Evolutionary conservation across 495 filamentous ascomycete genomes (phyloP).

Genomic region (Aspergillus campestris): DNA sequence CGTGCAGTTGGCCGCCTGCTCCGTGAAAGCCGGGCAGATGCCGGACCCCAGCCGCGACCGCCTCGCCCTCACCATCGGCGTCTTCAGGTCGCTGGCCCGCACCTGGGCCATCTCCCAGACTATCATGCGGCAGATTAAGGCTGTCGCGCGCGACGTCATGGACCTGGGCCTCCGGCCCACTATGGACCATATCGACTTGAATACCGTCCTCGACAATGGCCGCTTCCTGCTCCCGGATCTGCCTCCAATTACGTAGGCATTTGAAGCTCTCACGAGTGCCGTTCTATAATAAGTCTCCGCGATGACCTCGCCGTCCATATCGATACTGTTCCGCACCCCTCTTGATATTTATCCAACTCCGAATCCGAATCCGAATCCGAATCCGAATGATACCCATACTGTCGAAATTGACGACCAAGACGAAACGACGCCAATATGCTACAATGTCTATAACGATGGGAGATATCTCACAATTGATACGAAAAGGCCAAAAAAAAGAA

Average conservation of each 20-base stretch:
- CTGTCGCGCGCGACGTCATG: slow-evolving; percentile 40
- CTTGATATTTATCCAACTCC: no score
- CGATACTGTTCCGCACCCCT: neutral
- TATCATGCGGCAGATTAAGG: slow-evolving; percentile 64
- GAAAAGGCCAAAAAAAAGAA: no score
- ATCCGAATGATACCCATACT: no score
- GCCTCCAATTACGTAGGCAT: no score
- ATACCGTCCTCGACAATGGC: slow-evolving; percentile 27
- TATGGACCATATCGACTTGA: slow-evolving; percentile 36
- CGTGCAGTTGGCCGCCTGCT: slow-evolving; percentile 54
- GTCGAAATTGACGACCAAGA: no score
- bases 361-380: no score
- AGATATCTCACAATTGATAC: no score
- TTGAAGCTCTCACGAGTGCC: no score
- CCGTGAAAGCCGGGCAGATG: slow-evolving; percentile 61
- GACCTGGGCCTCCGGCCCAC: slow-evolving; percentile 35
- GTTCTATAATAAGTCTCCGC: no score
- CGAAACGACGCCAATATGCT: no score
- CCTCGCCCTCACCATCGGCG: slow-evolving; percentile 74
- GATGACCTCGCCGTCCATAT: neutral
- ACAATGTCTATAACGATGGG: no score
- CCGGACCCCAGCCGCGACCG: slow-evolving; percentile 64
- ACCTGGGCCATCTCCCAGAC: slow-evolving; percentile 72
- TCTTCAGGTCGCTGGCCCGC: slow-evolving; percentile 61
- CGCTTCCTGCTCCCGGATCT: slow-evolving; percentile 28